A percentile compares a stretch with the other conserved stretches of the same genome.
Evolutionary conservation across 768 basidiomycete genomes (phyloP).

Genomic region (Mycena leptocephala): DNA sequence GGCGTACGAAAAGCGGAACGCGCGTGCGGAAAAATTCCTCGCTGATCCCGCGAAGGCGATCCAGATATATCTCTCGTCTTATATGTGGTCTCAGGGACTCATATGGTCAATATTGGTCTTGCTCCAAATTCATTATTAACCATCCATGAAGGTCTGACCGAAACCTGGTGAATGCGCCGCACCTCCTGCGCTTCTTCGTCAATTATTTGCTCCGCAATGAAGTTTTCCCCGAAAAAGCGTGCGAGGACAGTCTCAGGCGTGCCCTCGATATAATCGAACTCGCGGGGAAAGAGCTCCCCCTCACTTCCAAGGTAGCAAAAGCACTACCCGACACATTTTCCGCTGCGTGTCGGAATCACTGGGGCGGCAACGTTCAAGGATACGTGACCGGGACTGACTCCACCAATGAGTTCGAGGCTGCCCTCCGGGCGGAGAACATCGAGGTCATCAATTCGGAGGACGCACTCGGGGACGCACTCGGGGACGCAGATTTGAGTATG

Average conservation of each 20-base stretch:
- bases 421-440: not conserved
- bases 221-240: slow-evolving; percentile 51
- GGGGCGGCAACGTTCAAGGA: not conserved
- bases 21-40: slow-evolving; percentile 69
- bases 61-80: slow-evolving; percentile 80
- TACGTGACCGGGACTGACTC: slow-evolving; percentile 29
- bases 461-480: too few relatives aligned
- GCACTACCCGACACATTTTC: slow-evolving; percentile 2
- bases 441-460: not conserved
- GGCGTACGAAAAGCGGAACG: slow-evolving; percentile 56
- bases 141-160: slow-evolving; percentile 54
- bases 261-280: not conserved
- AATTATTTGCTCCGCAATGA: slow-evolving; percentile 61
- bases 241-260: not conserved
- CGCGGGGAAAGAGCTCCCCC: slow-evolving; percentile 8
- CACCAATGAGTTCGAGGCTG: slow-evolving; percentile 9
- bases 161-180: slow-evolving; percentile 61
- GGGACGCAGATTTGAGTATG: too few relatives aligned
- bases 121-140: not conserved
- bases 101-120: slow-evolving; percentile 66
- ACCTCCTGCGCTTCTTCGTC: slow-evolving; percentile 61
- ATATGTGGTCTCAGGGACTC: slow-evolving; percentile 77
- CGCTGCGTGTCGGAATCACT: not conserved
- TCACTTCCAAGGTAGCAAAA: slow-evolving; percentile 14
- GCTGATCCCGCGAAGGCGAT: slow-evolving; percentile 72